Evolutionary conservation across 768 basidiomycete species (phyloP).

Genomic region (Boletus bicolor): DNA sequence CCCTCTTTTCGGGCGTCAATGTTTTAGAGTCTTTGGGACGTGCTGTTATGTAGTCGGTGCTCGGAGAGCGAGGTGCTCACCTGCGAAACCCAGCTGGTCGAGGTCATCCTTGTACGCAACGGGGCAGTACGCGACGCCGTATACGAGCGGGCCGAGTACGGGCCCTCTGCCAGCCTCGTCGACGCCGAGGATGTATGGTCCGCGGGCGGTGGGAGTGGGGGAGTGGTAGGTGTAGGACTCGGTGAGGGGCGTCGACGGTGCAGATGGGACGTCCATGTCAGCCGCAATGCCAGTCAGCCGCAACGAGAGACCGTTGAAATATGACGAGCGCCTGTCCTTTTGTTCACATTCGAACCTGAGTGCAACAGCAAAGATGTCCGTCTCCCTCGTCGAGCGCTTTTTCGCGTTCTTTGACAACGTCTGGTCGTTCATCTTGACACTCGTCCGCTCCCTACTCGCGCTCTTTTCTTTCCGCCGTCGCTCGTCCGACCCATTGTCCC

Average conservation of each 20-base stretch:
- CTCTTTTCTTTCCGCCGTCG: slow-evolving; percentile 19
- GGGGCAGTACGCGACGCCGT: slow-evolving; percentile 93
- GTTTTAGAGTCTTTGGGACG: slow-evolving; percentile 83
- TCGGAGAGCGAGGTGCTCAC: slow-evolving; percentile 38
- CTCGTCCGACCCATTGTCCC: slow-evolving; percentile 9
- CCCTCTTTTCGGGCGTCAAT: slow-evolving; percentile 67
- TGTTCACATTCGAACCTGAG: neutral
- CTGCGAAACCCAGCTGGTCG: slow-evolving; percentile 85
- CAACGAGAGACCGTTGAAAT: slow-evolving; percentile 2
- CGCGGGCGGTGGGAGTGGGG: slow-evolving; percentile 59
- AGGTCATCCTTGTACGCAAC: slow-evolving; percentile 69
- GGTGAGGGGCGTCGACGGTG: slow-evolving; percentile 54
- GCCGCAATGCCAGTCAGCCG: slow-evolving; percentile 14
- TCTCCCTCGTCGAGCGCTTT: slow-evolving; percentile 2
- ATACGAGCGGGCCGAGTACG: slow-evolving; percentile 92
- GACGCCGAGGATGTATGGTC: slow-evolving; percentile 94
- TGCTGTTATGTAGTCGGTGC: neutral
- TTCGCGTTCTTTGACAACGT: slow-evolving; percentile 17
- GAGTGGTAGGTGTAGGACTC: slow-evolving; percentile 81
- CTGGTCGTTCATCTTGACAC: slow-evolving; percentile 27
- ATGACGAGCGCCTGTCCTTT: neutral
- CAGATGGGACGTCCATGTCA: slow-evolving; percentile 46
- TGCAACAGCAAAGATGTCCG: slow-evolving; percentile 11
- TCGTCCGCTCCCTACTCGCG: slow-evolving; percentile 26
- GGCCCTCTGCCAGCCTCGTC: slow-evolving; percentile 98